phyloP scores from a whole-genome alignment of 2,329 filamentous ascomycete species.

The Ploettnerulaceae sp. region DNA sequence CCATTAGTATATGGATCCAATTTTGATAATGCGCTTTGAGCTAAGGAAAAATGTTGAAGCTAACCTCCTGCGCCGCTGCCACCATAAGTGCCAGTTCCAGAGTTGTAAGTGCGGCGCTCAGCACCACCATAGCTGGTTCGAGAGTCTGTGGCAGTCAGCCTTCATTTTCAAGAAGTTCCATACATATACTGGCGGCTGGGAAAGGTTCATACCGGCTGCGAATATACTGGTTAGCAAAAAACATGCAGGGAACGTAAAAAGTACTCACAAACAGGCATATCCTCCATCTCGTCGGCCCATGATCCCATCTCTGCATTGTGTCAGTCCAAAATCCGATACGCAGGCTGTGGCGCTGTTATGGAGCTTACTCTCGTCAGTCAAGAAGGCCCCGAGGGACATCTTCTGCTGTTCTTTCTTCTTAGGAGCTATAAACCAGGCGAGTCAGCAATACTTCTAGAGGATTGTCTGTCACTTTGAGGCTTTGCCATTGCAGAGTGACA shows the following conservation, averaged over 20 bases:
- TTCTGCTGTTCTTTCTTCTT: slow-evolving; percentile 89
- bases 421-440: slow-evolving; percentile 58
- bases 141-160: slow-evolving; percentile 28
- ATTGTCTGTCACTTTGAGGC: neutral
- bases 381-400: slow-evolving; percentile 96
- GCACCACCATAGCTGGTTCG: slow-evolving; percentile 32
- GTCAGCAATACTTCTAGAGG: slow-evolving; percentile 39
- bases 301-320: slow-evolving; percentile 64
- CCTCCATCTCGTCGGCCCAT: slow-evolving; percentile 99
- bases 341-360: slow-evolving; percentile 32
- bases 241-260: neutral
- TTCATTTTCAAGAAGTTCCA: neutral
- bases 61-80: slow-evolving; percentile 30
- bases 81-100: slow-evolving; percentile 32
- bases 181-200: neutral
- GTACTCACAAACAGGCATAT: slow-evolving; percentile 42
- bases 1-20: slow-evolving; percentile 16
- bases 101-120: slow-evolving; percentile 33
- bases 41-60: slow-evolving; percentile 15
- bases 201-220: slow-evolving; percentile 32
- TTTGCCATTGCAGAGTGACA: slow-evolving; percentile 6
- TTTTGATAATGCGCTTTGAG: neutral
- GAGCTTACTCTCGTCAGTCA: slow-evolving; percentile 87
- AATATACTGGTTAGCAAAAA: slow-evolving; percentile 26
- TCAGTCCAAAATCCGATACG: slow-evolving; percentile 40